Conservation (phyloP, 73 alveolate species). For the Symbiodinium natans region DNA sequence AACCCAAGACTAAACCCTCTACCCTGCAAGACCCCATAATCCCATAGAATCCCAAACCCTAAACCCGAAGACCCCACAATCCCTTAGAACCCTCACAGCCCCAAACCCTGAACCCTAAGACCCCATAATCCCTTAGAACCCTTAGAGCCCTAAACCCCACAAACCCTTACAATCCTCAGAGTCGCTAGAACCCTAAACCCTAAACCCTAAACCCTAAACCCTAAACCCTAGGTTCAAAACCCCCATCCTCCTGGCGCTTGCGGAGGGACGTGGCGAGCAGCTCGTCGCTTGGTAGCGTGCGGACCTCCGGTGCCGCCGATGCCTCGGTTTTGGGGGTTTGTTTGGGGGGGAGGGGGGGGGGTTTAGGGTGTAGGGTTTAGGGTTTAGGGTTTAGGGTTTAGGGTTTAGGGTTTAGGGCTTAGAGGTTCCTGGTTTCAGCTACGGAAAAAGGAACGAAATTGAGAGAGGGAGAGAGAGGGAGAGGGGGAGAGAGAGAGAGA, state of each 20-base stretch:
- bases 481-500: too few species aligned
- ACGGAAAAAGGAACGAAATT: too few species aligned
- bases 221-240: too few species aligned
- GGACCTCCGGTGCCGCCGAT: neutral
- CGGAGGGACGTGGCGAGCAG: constrained; percentile 40
- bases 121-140: too few species aligned
- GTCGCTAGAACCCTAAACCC: neutral
- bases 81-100: too few species aligned
- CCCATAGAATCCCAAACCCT: too few species aligned
- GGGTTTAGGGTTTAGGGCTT: neutral
- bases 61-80: neutral
- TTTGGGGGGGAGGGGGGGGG: neutral
- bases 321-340: neutral
- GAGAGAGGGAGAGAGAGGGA: too few species aligned
- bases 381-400: neutral
- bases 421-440: neutral
- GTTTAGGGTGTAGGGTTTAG: neutral
- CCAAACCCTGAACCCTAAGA: too few species aligned
- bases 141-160: neutral
- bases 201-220: neutral
- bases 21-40: too few species aligned
- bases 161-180: neutral
- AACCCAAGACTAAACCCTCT: too few species aligned
- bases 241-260: constrained; percentile 38
- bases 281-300: constrained; percentile 30